These are phyloP conservation scores for Cerrena zonata DNA, from an alignment of 1,284 basidiomycete genomes.

Conservation along the genomic window DNA sequence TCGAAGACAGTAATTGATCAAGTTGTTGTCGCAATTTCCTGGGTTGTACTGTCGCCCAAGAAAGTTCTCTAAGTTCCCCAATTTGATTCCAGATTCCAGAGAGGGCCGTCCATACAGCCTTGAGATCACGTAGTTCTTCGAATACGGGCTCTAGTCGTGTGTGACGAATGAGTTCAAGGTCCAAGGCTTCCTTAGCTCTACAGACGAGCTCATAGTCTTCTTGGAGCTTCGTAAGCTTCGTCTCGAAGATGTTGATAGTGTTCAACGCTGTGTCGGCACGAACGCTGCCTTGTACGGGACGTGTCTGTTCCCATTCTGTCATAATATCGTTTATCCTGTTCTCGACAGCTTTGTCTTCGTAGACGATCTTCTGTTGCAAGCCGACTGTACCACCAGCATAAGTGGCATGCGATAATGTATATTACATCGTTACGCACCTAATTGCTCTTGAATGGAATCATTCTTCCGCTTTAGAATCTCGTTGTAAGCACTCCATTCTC, in stretches of 20 bases:
- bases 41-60: conserved; percentile 90
- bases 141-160: conserved; percentile 89
- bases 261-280: conserved; percentile 94
- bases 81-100: conserved; percentile 97
- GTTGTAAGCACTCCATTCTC: conserved; percentile 97
- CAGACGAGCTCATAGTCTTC: conserved; percentile 93
- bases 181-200: conserved; percentile 93
- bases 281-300: conserved; percentile 93
- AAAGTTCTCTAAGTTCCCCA: conserved; percentile 79
- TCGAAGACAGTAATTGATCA: conserved; percentile 82
- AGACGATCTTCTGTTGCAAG: conserved; percentile 96
- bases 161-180: conserved; percentile 86
- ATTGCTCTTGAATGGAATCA: conserved; percentile 95
- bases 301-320: conserved; percentile 90
- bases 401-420: background rate
- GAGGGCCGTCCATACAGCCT: conserved; percentile 97
- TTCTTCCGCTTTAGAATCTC: conserved; percentile 98
- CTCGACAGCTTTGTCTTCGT: conserved; percentile 96
- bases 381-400: conserved; percentile 54
- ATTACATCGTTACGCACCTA: conserved; percentile 48
- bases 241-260: conserved; percentile 90
- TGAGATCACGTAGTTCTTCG: conserved; percentile 92
- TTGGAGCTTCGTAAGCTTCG: conserved; percentile 80
- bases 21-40: conserved; percentile 92
- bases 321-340: conserved; percentile 88